phyloP scores from a whole-genome alignment of 495 filamentous ascomycete genomes.

The Aspergillus coremiiformis region DNA sequence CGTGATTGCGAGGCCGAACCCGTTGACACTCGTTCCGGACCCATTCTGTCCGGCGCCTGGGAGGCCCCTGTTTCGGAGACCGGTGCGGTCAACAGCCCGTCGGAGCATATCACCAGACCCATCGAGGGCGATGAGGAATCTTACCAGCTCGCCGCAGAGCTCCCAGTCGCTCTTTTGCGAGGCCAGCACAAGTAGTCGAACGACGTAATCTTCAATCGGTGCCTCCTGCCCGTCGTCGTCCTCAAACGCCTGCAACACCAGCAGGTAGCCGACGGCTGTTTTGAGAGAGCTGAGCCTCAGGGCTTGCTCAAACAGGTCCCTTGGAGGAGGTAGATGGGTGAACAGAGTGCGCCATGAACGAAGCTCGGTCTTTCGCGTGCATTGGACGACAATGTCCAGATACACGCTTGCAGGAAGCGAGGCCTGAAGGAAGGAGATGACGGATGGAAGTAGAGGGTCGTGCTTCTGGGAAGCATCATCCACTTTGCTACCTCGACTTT shows the following conservation, averaged over 20 bases:
- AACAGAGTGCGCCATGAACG: slow-evolving; percentile 93
- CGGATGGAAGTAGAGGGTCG: slow-evolving; percentile 72
- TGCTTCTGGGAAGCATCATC: slow-evolving; percentile 22
- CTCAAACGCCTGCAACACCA: slow-evolving; percentile 92
- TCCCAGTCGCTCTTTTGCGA: slow-evolving; percentile 90
- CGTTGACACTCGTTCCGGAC: slow-evolving; percentile 28
- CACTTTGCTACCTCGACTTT: slow-evolving; percentile 50
- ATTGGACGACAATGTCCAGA: slow-evolving; percentile 93
- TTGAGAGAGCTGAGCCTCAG: slow-evolving; percentile 78
- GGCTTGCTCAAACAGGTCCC: slow-evolving; percentile 86
- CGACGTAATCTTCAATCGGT: slow-evolving; percentile 52
- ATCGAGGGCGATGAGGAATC: slow-evolving; percentile 90
- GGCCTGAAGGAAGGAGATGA: slow-evolving; percentile 77
- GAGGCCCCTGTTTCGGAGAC: slow-evolving; percentile 28
- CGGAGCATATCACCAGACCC: slow-evolving; percentile 73
- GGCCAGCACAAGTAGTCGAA: slow-evolving; percentile 73
- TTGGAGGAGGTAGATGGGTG: slow-evolving; percentile 77
- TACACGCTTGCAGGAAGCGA: slow-evolving; percentile 70
- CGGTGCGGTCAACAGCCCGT: slow-evolving; percentile 68
- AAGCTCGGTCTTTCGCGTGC: slow-evolving; percentile 94
- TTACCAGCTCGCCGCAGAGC: slow-evolving; percentile 85
- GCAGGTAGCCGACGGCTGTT: slow-evolving; percentile 90
- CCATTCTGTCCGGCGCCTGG: slow-evolving; percentile 19
- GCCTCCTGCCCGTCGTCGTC: slow-evolving; percentile 69
- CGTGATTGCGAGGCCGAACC: slow-evolving; percentile 32